phyloP scores from a whole-genome alignment of 2,329 filamentous ascomycete species.

The Penicillium sp. region DNA sequence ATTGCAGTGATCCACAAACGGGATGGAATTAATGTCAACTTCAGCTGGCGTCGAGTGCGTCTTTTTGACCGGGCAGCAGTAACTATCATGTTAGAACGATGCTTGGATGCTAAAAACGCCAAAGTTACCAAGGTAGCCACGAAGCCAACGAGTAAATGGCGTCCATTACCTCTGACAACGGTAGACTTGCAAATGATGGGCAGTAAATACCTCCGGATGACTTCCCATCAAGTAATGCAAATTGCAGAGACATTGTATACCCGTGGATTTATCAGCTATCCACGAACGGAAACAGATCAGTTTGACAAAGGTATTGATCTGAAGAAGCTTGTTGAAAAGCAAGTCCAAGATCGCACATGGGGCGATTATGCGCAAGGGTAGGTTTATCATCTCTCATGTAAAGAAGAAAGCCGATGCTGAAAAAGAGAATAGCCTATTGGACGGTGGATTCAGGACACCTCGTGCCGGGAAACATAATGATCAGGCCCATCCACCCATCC shows the following conservation, averaged over 20 bases:
- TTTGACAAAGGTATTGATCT: slow-evolving; percentile 90
- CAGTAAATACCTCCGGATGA: slow-evolving; percentile 83
- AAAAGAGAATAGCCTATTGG: slow-evolving; percentile 50
- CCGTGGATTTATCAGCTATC: slow-evolving; percentile 95
- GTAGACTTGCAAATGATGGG: slow-evolving; percentile 97
- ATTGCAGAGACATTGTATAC: slow-evolving; percentile 85
- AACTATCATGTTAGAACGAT: slow-evolving; percentile 79
- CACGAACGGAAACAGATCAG: slow-evolving; percentile 92
- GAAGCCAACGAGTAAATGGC: slow-evolving; percentile 91
- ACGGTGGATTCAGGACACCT: slow-evolving; percentile 75
- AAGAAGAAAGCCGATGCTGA: background rate
- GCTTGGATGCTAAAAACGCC: slow-evolving; percentile 69
- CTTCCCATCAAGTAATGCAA: slow-evolving; percentile 84
- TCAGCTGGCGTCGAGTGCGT: slow-evolving; percentile 75
- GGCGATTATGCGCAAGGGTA: slow-evolving; percentile 70
- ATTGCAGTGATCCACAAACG: slow-evolving; percentile 80
- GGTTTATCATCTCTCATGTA: slow-evolving; percentile 1
- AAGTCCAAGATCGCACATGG: slow-evolving; percentile 73
- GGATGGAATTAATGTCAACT: slow-evolving; percentile 74
- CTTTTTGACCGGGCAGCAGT: slow-evolving; percentile 85
- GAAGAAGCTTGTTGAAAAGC: slow-evolving; percentile 73
- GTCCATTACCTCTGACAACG: slow-evolving; percentile 87
- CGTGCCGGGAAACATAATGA: slow-evolving; percentile 85
- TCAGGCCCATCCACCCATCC: slow-evolving; percentile 94
- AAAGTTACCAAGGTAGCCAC: slow-evolving; percentile 81